These are phyloP conservation scores for Pseudogymnoascus sp. DNA, from an alignment of 2,329 filamentous ascomycete species.

Conservation along the genomic window DNA sequence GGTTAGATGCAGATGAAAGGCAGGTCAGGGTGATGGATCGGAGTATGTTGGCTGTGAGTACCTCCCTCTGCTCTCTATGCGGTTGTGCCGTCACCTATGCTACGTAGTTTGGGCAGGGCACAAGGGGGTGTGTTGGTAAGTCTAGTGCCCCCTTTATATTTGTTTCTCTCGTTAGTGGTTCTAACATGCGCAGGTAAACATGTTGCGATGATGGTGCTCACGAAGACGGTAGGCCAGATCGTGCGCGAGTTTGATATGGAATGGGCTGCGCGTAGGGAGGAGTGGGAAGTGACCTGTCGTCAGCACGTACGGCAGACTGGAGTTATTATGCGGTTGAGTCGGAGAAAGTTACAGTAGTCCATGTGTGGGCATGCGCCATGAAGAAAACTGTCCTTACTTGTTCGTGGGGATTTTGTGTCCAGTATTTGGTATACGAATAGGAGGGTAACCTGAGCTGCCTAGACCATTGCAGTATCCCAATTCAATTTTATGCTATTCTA, in stretches of 20 bases:
- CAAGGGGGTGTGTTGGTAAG: not conserved
- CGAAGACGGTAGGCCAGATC: not conserved
- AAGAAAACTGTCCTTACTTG: too few relatives aligned
- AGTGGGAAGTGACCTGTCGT: not conserved
- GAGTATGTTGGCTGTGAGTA: not conserved
- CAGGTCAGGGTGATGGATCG: not conserved
- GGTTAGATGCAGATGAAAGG: conserved; percentile 9
- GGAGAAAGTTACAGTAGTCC: not conserved
- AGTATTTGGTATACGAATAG: too few relatives aligned
- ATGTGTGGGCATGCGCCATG: too few relatives aligned
- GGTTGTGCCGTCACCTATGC: not conserved
- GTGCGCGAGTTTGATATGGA: not conserved
- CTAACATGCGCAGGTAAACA: not conserved
- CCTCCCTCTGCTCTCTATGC: not conserved
- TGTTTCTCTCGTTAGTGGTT: not conserved
- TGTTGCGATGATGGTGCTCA: not conserved
- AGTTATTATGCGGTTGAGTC: not conserved
- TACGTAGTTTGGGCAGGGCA: not conserved
- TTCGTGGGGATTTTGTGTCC: too few relatives aligned
- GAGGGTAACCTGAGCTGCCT: too few relatives aligned
- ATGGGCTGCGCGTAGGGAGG: not conserved
- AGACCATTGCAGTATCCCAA: too few relatives aligned
- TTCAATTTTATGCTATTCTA: too few relatives aligned
- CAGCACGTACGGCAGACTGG: not conserved
- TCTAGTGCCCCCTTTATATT: not conserved